phyloP scores from a whole-genome alignment of 2,329 filamentous ascomycete species.

The Colletotrichum simmondsii region DNA sequence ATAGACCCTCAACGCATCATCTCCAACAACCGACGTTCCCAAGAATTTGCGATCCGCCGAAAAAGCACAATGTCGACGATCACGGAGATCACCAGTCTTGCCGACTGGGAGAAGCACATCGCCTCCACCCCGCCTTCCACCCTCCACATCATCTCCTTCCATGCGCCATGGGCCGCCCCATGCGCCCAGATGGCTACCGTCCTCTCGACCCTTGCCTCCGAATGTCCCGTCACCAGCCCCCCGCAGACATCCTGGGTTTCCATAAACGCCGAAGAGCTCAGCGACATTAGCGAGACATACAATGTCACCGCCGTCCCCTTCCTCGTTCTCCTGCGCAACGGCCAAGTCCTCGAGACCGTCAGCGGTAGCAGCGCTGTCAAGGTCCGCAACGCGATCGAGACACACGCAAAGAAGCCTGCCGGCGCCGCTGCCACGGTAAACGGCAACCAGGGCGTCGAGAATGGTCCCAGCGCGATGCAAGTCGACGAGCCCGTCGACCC shows the following conservation, averaged over 20 bases:
- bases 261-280: constrained; percentile 93
- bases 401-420: constrained; percentile 69
- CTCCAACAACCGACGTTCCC: not conserved
- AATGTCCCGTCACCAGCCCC: constrained; percentile 78
- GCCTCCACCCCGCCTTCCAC: constrained; percentile 74
- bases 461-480: constrained; percentile 33
- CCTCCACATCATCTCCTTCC: constrained; percentile 90
- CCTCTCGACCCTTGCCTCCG: constrained; percentile 84
- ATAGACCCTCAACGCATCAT: not conserved
- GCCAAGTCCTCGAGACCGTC: constrained; percentile 83
- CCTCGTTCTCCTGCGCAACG: constrained; percentile 83
- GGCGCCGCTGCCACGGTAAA: constrained; percentile 54
- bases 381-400: constrained; percentile 87
- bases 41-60: not conserved
- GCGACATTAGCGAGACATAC: constrained; percentile 91
- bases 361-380: constrained; percentile 90
- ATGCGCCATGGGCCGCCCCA: constrained; percentile 95
- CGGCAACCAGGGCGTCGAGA: constrained; percentile 39
- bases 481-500: constrained; percentile 48
- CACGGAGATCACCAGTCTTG: constrained; percentile 78
- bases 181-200: constrained; percentile 95
- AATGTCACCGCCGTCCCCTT: constrained; percentile 95
- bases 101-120: constrained; percentile 78
- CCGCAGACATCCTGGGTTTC: constrained; percentile 83
- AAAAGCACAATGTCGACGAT: constrained; percentile 75